These are phyloP conservation scores for Beauveria rudraprayagi DNA, from an alignment of 2,329 filamentous ascomycete genomes.

Conservation along the genomic window DNA sequence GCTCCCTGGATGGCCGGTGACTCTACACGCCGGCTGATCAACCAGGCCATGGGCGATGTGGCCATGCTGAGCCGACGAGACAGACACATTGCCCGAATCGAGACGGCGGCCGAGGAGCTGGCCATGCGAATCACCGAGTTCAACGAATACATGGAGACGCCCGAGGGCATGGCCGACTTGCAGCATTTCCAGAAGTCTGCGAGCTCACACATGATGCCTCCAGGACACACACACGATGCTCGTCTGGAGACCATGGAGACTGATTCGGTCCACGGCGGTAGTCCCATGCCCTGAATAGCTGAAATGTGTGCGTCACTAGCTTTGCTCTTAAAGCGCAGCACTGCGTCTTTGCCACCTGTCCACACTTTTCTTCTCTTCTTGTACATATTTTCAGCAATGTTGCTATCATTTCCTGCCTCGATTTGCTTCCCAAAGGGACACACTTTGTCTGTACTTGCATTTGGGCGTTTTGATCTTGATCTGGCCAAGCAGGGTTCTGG, in stretches of 20 bases:
- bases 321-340: background rate
- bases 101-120: slow-evolving; percentile 46
- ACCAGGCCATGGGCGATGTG: slow-evolving; percentile 38
- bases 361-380: background rate
- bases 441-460: background rate
- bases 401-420: background rate
- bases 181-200: background rate
- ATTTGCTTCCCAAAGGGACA: background rate
- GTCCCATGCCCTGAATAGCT: background rate
- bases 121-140: slow-evolving; percentile 45
- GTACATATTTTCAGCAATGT: background rate
- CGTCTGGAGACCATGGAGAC: background rate
- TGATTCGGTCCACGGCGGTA: background rate
- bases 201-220: background rate
- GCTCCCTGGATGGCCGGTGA: slow-evolving; percentile 26
- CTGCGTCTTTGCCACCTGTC: background rate
- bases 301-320: background rate
- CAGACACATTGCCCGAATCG: slow-evolving; percentile 42
- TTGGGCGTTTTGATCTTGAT: background rate
- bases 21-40: slow-evolving; percentile 18
- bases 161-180: slow-evolving; percentile 19
- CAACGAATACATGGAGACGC: slow-evolving; percentile 32
- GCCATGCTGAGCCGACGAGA: slow-evolving; percentile 34
- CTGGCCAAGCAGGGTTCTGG: background rate
- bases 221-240: background rate